Percentiles rank a stretch among this genome's conserved stretches.
phyloP scores from a whole-genome alignment of 768 basidiomycete genomes.

The Leccinum boreale region DNA sequence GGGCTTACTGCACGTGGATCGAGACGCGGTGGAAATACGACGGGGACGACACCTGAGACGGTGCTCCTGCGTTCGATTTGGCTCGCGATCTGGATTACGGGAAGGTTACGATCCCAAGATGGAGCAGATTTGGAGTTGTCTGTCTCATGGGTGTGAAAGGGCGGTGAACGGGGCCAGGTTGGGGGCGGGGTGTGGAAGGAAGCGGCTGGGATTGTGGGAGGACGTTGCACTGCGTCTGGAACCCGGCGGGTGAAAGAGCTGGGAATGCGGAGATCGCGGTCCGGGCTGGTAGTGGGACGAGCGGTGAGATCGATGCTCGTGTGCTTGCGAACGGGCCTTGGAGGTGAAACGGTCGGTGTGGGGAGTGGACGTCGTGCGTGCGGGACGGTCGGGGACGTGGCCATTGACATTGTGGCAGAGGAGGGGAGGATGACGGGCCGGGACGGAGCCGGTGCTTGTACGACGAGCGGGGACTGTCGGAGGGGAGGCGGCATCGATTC shows the following conservation, averaged over 20 bases:
- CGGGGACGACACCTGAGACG: conserved; percentile 17
- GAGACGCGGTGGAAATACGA: not conserved
- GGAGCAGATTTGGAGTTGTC: conserved; percentile 36
- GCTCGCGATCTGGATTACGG: conserved; percentile 12
- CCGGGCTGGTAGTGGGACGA: conserved; percentile 9
- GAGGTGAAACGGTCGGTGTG: conserved; percentile 5
- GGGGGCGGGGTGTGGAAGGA: conserved; percentile 10
- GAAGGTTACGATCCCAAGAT: conserved; percentile 40
- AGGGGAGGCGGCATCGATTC: conserved; percentile 22
- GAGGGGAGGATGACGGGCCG: conserved; percentile 28
- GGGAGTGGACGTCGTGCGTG: conserved; percentile 24
- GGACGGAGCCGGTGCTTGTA: conserved; percentile 31
- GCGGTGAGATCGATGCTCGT: conserved; percentile 22
- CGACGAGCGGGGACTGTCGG: conserved; percentile 20
- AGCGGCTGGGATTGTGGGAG: not conserved
- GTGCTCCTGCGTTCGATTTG: conserved; percentile 27
- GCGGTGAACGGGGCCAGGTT: conserved; percentile 11
- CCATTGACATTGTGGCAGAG: conserved; percentile 16
- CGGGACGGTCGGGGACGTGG: conserved; percentile 10
- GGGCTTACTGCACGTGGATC: conserved; percentile 14
- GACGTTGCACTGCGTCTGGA: conserved; percentile 6
- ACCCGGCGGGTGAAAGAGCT: conserved; percentile 22
- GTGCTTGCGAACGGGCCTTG: conserved; percentile 16
- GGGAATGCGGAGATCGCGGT: conserved; percentile 23
- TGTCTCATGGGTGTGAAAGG: conserved; percentile 6